phyloP scores from a whole-genome alignment of 495 filamentous ascomycete genomes.

The Ramalina intermedia region DNA sequence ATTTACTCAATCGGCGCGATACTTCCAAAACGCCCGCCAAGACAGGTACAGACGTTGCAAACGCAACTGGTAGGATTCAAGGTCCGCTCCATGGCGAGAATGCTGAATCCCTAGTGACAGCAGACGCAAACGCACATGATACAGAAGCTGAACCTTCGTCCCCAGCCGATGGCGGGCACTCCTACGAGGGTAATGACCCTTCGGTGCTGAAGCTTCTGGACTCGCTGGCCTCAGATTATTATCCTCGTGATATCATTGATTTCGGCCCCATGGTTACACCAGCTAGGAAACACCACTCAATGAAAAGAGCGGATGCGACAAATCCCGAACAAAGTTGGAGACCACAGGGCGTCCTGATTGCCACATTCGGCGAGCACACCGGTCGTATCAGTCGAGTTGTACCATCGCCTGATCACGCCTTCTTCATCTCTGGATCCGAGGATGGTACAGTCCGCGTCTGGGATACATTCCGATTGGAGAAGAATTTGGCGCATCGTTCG shows the following conservation, averaged over 20 bases:
- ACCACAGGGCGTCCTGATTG: constrained; percentile 70
- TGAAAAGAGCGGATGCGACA: constrained; percentile 38
- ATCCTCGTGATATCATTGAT: constrained; percentile 56
- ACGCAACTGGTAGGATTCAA: constrained; percentile 78
- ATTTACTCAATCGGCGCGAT: constrained; percentile 64
- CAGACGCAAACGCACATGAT: constrained; percentile 1
- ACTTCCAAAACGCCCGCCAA: constrained; percentile 68
- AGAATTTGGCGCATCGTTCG: constrained; percentile 72
- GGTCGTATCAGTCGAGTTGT: constrained; percentile 70
- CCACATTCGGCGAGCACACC: constrained; percentile 77
- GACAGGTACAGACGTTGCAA: constrained; percentile 65
- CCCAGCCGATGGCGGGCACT: constrained; percentile 40
- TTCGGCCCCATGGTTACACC: constrained; percentile 73
- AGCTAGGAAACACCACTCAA: constrained; percentile 41
- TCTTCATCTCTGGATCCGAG: constrained; percentile 89
- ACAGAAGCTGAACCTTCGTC: constrained; percentile 21
- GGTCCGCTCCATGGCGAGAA: constrained; percentile 37
- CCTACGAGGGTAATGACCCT: constrained; percentile 81
- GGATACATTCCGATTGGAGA: constrained; percentile 81
- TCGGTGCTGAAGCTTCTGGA: constrained; percentile 75
- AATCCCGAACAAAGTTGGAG: constrained; percentile 51
- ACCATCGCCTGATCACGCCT: constrained; percentile 77
- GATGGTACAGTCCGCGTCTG: constrained; percentile 87
- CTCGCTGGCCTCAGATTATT: constrained; percentile 79
- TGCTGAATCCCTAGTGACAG: constrained; percentile 16